phyloP scores from a whole-genome alignment of 2,329 filamentous ascomycete genomes.

The Fragosphaeria purpurea region DNA sequence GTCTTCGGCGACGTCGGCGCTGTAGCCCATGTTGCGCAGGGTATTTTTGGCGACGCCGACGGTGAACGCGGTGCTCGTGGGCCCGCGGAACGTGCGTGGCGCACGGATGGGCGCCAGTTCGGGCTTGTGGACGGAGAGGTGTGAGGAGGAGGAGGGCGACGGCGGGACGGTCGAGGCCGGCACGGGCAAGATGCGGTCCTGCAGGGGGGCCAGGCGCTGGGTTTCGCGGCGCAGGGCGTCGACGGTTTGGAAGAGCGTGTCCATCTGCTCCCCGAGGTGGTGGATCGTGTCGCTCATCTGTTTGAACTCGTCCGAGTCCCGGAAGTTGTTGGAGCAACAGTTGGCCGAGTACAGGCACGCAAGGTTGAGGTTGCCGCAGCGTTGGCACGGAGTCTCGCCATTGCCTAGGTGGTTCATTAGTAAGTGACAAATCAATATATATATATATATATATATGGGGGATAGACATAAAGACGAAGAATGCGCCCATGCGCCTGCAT shows the following conservation, averaged over 20 bases:
- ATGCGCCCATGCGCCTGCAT: not conserved
- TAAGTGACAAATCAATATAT: too few relatives aligned
- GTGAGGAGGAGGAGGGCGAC: conserved; percentile 30
- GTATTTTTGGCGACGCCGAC: conserved; percentile 81
- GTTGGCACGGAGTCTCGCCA: conserved; percentile 56
- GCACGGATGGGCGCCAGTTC: conserved; percentile 37
- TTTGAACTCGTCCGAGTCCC: conserved; percentile 63
- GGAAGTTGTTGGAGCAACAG: conserved; percentile 32
- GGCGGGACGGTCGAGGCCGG: conserved; percentile 28
- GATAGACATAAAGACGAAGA: too few relatives aligned
- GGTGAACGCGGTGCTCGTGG: conserved; percentile 76
- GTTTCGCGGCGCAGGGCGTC: conserved; percentile 53
- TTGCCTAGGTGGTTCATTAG: conserved; percentile 30
- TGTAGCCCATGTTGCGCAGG: conserved; percentile 81
- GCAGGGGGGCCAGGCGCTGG: conserved; percentile 32
- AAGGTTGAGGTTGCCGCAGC: conserved; percentile 59
- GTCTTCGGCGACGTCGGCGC: conserved; percentile 48
- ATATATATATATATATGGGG: too few relatives aligned
- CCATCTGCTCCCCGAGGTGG: conserved; percentile 74
- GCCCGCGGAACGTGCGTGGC: conserved; percentile 65
- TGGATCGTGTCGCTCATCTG: conserved; percentile 66
- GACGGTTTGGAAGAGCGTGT: conserved; percentile 63
- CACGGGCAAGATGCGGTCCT: conserved; percentile 29
- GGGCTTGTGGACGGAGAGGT: conserved; percentile 32
- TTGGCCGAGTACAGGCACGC: conserved; percentile 15